Evolutionary conservation across 352 stramenopile species (phyloP).

Genomic region (Globisporangium cystogenes): DNA sequence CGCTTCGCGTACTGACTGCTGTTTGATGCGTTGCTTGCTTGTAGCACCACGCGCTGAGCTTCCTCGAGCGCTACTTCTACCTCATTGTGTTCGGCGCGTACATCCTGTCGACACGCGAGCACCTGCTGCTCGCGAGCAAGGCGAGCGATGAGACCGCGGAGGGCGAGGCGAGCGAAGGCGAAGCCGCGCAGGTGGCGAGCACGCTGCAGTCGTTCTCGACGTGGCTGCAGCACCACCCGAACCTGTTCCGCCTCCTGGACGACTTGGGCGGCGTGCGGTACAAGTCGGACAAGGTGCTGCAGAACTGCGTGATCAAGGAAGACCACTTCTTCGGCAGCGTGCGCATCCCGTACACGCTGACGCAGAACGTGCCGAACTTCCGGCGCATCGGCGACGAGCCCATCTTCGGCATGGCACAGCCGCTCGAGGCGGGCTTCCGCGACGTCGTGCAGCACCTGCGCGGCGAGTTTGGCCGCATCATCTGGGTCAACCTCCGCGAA

Average conservation of each 20-base stretch:
- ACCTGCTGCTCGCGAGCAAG: slow-evolving; percentile 9
- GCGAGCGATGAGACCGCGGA: slow-evolving; percentile 4
- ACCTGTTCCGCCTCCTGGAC: slow-evolving; percentile 70
- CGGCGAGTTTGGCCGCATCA: slow-evolving; percentile 53
- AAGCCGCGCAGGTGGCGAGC: slow-evolving; percentile 16
- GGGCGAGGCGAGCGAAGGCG: slow-evolving; percentile 12
- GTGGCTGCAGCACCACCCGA: slow-evolving; percentile 71
- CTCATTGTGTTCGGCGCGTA: slow-evolving; percentile 86
- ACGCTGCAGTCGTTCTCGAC: slow-evolving; percentile 62
- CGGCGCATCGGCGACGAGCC: slow-evolving; percentile 71
- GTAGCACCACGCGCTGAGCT: slow-evolving; percentile 80
- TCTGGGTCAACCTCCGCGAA: slow-evolving; percentile 90
- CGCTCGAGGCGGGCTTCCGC: slow-evolving; percentile 60
- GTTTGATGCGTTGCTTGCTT: neutral
- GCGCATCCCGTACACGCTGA: slow-evolving; percentile 56
- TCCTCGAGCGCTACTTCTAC: slow-evolving; percentile 86
- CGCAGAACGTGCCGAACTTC: slow-evolving; percentile 81
- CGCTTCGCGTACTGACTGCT: neutral
- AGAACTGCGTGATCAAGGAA: slow-evolving; percentile 82
- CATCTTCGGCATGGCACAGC: slow-evolving; percentile 84
- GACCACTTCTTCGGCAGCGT: slow-evolving; percentile 87
- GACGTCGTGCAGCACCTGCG: slow-evolving; percentile 62
- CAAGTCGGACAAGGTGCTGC: slow-evolving; percentile 75
- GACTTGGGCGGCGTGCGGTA: slow-evolving; percentile 76
- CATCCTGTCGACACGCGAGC: slow-evolving; percentile 33